Evolutionary conservation across 2,329 filamentous ascomycete species (phyloP), one percentile per base, ranked within the genome.

Genomic region (Colletotrichum limetticola): DNA sequence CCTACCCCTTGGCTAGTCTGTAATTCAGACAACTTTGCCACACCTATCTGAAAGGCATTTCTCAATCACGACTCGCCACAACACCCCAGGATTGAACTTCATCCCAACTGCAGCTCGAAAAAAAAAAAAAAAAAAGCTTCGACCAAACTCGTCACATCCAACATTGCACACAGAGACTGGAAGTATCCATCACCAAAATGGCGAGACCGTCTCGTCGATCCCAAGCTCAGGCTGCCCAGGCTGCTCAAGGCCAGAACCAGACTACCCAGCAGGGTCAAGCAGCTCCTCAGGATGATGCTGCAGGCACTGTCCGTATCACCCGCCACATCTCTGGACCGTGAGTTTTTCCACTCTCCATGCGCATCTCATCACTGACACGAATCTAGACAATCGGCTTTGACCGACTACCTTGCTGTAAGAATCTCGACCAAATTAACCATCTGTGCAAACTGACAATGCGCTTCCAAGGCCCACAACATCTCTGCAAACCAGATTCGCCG

Each of bases 381-480:
- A 1, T 46, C 1, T 28, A 85, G 84, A 4, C 86, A 88, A 79
- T 89, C 87, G 24, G 87, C 87, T 16, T 78, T 89, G 77, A 89
- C 87, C 2, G 86, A 89, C 75, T 89, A 87, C 72, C 80, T 89
- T 56, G 87, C 87, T 28, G 85, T 86, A 75, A 75, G 84, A 76
- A 35, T 30, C 16, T 42, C 53, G 24, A 9, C 5, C 22, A 9
- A 4, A 19, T 16, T 42, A 53, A 2, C 37, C n/a, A 19, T 67
- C 55, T 53, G 61, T 35, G 28, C 19, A 22, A 46, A 22, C 42
- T 58, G 19, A 22, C 22, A 52, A 26, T n/a, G 42, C 52, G 60
- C 8, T 28, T n/a, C 32, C 16, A 55, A 92, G 89, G 90, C 92
- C 2, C 91, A 94, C 80, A 94, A 94, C 77, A 95, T 95, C 76